phyloP scores from a whole-genome alignment of 192 early-diverging fungal species.

The Coemansia sp. region DNA sequence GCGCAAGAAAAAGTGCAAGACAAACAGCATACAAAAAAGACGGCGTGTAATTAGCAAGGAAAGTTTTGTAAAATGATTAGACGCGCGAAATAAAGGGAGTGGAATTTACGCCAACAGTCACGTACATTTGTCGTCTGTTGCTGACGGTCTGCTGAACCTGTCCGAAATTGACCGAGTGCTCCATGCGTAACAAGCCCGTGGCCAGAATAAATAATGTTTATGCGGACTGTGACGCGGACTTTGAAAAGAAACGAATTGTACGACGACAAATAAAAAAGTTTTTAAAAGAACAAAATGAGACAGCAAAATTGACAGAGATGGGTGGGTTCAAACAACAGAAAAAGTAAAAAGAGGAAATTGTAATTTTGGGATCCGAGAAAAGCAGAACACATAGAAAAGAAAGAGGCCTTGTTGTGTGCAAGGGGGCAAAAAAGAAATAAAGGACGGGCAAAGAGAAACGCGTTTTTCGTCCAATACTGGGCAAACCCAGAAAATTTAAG shows the following conservation, averaged over 20 bases:
- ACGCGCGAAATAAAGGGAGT: background rate
- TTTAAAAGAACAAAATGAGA: conserved; percentile 4
- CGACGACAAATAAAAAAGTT: conserved; percentile 10
- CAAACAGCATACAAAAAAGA: background rate
- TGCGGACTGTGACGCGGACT: conserved; percentile 3
- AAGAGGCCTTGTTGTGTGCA: conserved; percentile 9
- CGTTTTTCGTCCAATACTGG: conserved; percentile 11
- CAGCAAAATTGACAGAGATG: conserved; percentile 3
- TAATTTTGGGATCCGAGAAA: conserved; percentile 8
- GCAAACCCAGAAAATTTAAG: conserved; percentile 7
- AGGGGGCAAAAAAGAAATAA: conserved; percentile 5
- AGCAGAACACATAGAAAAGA: conserved; percentile 7
- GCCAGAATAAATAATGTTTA: conserved; percentile 10
- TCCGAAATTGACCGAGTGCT: conserved; percentile 43
- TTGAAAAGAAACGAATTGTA: conserved; percentile 11
- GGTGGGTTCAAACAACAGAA: conserved; percentile 10
- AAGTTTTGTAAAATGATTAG: background rate
- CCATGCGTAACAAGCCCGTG: conserved; percentile 25
- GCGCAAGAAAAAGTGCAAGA: background rate
- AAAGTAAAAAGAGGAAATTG: conserved; percentile 19
- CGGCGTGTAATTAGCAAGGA: conserved; percentile 4
- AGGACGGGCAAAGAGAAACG: conserved; percentile 5
- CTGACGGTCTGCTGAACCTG: conserved; percentile 50
- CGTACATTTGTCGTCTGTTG: conserved; percentile 56
- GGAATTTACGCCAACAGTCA: background rate